Percentiles rank a stretch among this genome's conserved stretches.
Conservation (phyloP, 495 filamentous ascomycete species). For the Cercophora samala region DNA sequence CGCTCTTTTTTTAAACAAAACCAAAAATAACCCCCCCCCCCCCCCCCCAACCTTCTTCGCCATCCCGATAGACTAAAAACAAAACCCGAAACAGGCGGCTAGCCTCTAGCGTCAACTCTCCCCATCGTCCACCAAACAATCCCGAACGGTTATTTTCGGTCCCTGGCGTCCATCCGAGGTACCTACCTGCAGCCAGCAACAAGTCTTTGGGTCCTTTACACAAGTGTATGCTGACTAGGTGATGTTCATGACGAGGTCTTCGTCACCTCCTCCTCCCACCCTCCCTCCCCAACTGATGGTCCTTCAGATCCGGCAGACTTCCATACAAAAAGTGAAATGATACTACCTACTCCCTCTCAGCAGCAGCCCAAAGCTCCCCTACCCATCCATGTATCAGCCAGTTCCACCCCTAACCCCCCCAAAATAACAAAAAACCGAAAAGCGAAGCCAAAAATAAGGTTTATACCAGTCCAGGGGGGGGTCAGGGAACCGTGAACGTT, state of each 20-base stretch:
- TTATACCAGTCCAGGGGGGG: neutral
- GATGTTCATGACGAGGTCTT: neutral
- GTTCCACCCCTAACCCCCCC: too few relatives aligned
- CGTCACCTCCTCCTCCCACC: too few relatives aligned
- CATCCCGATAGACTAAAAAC: neutral
- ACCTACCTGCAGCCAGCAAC: neutral
- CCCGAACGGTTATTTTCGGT: neutral
- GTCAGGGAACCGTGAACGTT: neutral
- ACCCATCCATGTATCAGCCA: neutral
- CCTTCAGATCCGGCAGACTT: too few relatives aligned
- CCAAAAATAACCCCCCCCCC: neutral
- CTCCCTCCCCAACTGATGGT: too few relatives aligned
- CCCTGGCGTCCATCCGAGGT: neutral
- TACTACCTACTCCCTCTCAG: too few relatives aligned
- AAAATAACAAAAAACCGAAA: neutral
- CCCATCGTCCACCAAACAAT: neutral
- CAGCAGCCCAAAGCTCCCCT: too few relatives aligned
- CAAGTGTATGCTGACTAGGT: neutral
- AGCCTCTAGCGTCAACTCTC: neutral
- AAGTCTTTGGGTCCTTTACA: neutral
- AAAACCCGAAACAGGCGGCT: neutral
- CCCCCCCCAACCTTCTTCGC: neutral
- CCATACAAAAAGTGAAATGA: too few relatives aligned
- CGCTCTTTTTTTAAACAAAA: too few relatives aligned
- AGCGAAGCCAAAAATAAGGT: neutral